Base-by-base conservation (phyloP, 768 basidiomycete species). In the Auricularia sp. region DNA sequence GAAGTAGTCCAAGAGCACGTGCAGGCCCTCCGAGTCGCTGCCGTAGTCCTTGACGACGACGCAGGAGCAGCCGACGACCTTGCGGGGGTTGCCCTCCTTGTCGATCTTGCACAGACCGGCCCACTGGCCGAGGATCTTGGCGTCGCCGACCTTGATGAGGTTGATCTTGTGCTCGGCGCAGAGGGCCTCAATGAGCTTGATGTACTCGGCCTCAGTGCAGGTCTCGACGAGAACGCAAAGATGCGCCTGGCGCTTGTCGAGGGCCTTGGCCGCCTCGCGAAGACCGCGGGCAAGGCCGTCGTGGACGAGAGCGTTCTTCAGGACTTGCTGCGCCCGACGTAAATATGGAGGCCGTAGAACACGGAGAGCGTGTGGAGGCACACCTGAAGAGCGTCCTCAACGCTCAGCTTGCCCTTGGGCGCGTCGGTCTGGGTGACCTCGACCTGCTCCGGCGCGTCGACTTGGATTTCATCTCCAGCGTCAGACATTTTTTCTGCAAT, bases 21-120 rank as follows among this genome's bases (percentile, higher is more conserved):
- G 88, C 69, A 96, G 84, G 64, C 94, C 96, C 82, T 96, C 92
- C 72, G 87, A 88, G 82, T 98, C 96, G 64, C 84, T 83, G 72
- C 96, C 96, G 74, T 95, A 98, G 74, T 98, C 92, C 84, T 93
- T 98, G 71, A 99, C 95, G 68, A 98, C 96, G 71, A 98, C 96
- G 72, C 91, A 93, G 72, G 84, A 88, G 81, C 91, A 93, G 64
- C 89, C 88, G 62, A 94, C 92, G 73, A 98, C 81, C 83, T 98
- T 98, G 76, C 96, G 84, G 60, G 96, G 90, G 80, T 97, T 98
- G 69, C 96, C 96, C 81, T 98, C 96, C 72, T 93, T 87, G 81
- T 99, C 96, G 77, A 98, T 95, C 84, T 99, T 99, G 88, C 96
- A 98, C 67, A 99, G 85, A 73, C 96, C 95, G 71, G 93, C 94